A percentile compares a stretch with the other conserved stretches of the same genome.
Conservation (phyloP, 768 basidiomycete genomes). For the Daedalea quercina region DNA sequence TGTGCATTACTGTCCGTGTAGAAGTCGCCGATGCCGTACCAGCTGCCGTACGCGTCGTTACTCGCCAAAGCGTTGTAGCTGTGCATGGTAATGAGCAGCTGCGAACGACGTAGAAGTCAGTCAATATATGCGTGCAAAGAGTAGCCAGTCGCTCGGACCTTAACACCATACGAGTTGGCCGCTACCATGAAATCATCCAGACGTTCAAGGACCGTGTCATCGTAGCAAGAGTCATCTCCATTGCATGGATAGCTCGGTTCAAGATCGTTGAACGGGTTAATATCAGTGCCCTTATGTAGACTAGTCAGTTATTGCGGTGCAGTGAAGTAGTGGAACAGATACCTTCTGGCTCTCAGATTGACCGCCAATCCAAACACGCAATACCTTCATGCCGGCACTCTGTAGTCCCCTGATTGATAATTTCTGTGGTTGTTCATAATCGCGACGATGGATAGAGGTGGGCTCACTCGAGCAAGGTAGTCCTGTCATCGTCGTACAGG, state of each 20-base stretch:
- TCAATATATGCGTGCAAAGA: too few species aligned
- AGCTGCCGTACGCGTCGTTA: conserved; percentile 28
- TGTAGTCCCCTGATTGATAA: conserved; percentile 10
- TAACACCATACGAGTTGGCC: conserved; percentile 26
- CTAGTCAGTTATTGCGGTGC: neutral
- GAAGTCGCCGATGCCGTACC: conserved; percentile 27
- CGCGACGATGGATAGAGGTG: neutral
- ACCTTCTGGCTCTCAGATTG: conserved; percentile 16
- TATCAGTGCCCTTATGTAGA: conserved; percentile 17
- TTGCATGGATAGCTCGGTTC: conserved; percentile 28
- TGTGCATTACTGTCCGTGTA: conserved; percentile 23
- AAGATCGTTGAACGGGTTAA: conserved; percentile 25
- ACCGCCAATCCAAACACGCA: conserved; percentile 21
- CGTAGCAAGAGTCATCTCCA: conserved; percentile 21
- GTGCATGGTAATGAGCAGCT: conserved; percentile 19
- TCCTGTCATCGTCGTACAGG: conserved; percentile 9
- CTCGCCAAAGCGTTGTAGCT: conserved; percentile 26
- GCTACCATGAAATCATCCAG: conserved; percentile 35
- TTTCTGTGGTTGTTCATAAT: too few species aligned
- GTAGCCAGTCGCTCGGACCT: conserved; percentile 14
- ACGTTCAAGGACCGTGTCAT: conserved; percentile 28
- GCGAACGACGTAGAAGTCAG: neutral
- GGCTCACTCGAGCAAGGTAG: conserved; percentile 13
- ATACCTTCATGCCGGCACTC: conserved; percentile 19
- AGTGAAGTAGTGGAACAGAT: neutral